Base-by-base conservation (phyloP, 371 early-diverging fungal species). In the Basidiobolus meristosporus region DNA sequence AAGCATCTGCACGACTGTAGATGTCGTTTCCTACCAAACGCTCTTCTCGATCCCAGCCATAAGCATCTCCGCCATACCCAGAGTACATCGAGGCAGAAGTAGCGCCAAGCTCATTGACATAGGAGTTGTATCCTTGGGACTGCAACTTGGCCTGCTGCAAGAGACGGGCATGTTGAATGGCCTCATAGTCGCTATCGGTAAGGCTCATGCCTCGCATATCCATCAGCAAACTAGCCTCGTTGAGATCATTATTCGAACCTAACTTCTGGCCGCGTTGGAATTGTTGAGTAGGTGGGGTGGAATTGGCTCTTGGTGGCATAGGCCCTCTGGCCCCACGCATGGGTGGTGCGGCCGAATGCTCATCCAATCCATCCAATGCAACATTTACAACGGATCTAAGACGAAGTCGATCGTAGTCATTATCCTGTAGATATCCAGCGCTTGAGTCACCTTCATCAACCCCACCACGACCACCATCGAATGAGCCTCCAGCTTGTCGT, bases 321-420 rank as follows among this genome's bases (percentile, higher is more conserved):
- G 45, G 45, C 31, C 48, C 58, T 54, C 6, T 62, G 16, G 53
- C 32, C n/a, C 17, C 32, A 18, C 45, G 38, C 29, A 36, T 38
- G 15, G 32, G 12, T 22, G 33, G 31, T 22, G 37, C 17, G 17
- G 39, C 23, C 11, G 36, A 36, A 2, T 54, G 54, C 16, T 59
- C 54, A 22, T 61, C 59, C 1, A 48, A 49, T 7, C 52, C 52
- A n/a, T 70, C 70, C 39, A 73, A 40, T 4, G 69, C 67, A 1
- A 65, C 70, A 33, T 58, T 67, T 26, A 70, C 40, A 20, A 71
- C 64, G 2, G 68, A 59, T 41, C 60, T 57, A 9, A 59, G 38
- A 16, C 59, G 59, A 10, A 46, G 32, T 14, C 41, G 39, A n/a
- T 51, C 52, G 26, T 26, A 26, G 9, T 26, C 26, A 9, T 26